Evolutionary conservation across 2,329 filamentous ascomycete species (phyloP), one percentile per base, ranked within the genome.

Genomic region (Xenosphaeropsis pyriputrescens): DNA sequence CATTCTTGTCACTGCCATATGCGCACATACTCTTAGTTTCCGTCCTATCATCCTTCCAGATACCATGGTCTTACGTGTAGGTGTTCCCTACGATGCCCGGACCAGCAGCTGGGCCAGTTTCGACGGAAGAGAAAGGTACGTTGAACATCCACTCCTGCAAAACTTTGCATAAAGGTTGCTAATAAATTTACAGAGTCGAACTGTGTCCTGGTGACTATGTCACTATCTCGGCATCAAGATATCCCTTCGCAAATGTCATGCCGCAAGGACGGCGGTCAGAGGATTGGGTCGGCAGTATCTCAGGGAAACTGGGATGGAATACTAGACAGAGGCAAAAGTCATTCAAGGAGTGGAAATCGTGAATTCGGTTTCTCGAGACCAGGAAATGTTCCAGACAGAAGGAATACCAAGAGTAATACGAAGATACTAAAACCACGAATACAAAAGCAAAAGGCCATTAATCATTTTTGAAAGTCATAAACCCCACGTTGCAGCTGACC

Each of bases 91-190:
- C 56, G 80, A 93, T 57, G 85, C 88, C 7, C 70, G 91, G 36
- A 86, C 85, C 4, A 81, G 76, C 48, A 88, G 82, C 31, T 98
- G 91, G 89, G 91, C 88, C n/a, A 93, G 85, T 57, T 98, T 98
- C 55, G 91, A 98, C 58, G 91, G 91, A 2, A 73, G 86, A 43
- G 85, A 95, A 64, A 75, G 22, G 22, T 26, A 26, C 12, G 22
- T 9, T 26, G 22, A 26, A 11, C 22, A 26, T 5, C 12, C 22
- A 9, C 22, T 26, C 3, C 8, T 26, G 12, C 22, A 26, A 26
- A 6, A 3, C 3, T 26, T 26, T 3, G 8, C 7, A 26, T 26
- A 9, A 9, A 26, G 22, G 12, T 26, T 11, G 8, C 22, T 26
- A 11, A 26, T 26, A 6, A 6, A 3, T 26, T 26, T 26, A 26